Percentiles rank a stretch among this genome's conserved stretches.
phyloP scores from a whole-genome alignment of 352 stramenopile genomes.

The Phytophthora macrochlamydospora region DNA sequence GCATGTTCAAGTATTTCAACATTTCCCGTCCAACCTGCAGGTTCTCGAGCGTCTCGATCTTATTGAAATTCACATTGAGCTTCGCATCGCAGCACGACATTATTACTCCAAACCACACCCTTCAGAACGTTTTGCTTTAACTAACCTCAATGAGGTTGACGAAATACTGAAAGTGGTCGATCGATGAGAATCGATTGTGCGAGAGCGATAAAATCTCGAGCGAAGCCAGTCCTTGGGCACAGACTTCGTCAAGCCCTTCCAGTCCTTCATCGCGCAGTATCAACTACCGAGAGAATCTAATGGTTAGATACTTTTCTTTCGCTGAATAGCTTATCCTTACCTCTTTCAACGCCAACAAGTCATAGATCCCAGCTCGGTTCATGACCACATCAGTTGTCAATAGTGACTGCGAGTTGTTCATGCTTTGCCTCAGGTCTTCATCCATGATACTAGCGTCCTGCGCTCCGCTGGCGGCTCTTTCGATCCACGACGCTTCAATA shows the following conservation, averaged over 20 bases:
- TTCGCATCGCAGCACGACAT: constrained; percentile 14
- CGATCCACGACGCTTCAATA: constrained; percentile 34
- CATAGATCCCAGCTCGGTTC: constrained; percentile 60
- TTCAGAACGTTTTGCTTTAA: background rate
- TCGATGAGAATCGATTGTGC: constrained; percentile 68
- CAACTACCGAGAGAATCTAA: constrained; percentile 36
- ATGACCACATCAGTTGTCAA: constrained; percentile 59
- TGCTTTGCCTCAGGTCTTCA: background rate
- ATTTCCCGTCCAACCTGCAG: constrained; percentile 38
- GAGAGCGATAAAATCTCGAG: constrained; percentile 85
- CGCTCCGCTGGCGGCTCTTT: no score
- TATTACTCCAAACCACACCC: background rate
- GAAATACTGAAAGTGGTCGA: constrained; percentile 72
- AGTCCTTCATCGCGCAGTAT: constrained; percentile 76
- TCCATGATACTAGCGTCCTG: constrained; percentile 4
- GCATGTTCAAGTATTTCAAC: no score
- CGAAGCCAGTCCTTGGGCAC: constrained; percentile 57
- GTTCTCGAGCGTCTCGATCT: constrained; percentile 50
- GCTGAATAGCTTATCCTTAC: constrained; percentile 17
- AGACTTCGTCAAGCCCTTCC: constrained; percentile 48
- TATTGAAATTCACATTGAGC: constrained; percentile 80
- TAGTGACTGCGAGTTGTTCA: constrained; percentile 2
- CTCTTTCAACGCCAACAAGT: constrained; percentile 68
- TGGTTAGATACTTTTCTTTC: background rate
- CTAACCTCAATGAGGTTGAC: constrained; percentile 75